Percentiles rank a stretch among this genome's conserved stretches.
These are phyloP conservation scores for Millerozyma acaciae DNA, from an alignment of 805 yeast species.

Conservation along the genomic window DNA sequence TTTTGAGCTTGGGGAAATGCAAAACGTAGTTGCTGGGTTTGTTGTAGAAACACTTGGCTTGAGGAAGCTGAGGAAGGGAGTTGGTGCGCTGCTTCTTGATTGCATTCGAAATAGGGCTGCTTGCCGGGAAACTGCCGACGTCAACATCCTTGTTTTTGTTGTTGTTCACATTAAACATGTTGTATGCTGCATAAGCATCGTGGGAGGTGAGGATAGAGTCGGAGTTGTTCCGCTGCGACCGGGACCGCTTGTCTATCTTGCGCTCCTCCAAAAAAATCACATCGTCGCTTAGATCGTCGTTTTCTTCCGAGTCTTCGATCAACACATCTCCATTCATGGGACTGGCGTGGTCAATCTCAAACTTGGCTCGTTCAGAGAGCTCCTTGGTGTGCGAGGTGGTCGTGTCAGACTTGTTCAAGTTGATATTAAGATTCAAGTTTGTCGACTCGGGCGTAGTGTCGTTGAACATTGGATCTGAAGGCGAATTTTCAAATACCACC, in stretches of 20 bases:
- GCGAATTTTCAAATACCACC: conserved; percentile 8
- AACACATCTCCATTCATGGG: background rate
- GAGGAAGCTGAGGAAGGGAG: conserved; percentile 44
- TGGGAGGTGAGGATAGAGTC: conserved; percentile 35
- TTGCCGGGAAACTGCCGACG: conserved; percentile 1
- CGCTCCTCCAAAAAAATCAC: conserved; percentile 36
- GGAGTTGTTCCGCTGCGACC: conserved; percentile 26
- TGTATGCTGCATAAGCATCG: conserved; percentile 41
- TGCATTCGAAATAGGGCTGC: conserved; percentile 2
- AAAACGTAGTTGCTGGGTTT: conserved; percentile 35
- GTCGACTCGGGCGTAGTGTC: conserved; percentile 7
- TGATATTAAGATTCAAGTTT: conserved; percentile 7
- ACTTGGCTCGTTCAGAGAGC: too few species aligned
- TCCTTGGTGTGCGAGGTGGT: conserved; percentile 1
- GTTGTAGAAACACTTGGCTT: conserved; percentile 39
- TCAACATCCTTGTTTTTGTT: conserved; percentile 3
- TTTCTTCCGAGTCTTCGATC: conserved; percentile 10
- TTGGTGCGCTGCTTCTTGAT: conserved; percentile 38
- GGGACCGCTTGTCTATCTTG: conserved; percentile 13
- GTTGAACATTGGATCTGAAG: conserved; percentile 9
- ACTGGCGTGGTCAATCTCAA: too few species aligned
- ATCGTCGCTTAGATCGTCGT: conserved; percentile 29
- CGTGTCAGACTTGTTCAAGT: conserved; percentile 4
- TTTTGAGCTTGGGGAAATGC: conserved; percentile 37
- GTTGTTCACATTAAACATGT: conserved; percentile 41